Evolutionary conservation across 2,329 filamentous ascomycete genomes (phyloP), one percentile per base, ranked within the genome.

Genomic region (Sphaerostilbella broomeana): DNA sequence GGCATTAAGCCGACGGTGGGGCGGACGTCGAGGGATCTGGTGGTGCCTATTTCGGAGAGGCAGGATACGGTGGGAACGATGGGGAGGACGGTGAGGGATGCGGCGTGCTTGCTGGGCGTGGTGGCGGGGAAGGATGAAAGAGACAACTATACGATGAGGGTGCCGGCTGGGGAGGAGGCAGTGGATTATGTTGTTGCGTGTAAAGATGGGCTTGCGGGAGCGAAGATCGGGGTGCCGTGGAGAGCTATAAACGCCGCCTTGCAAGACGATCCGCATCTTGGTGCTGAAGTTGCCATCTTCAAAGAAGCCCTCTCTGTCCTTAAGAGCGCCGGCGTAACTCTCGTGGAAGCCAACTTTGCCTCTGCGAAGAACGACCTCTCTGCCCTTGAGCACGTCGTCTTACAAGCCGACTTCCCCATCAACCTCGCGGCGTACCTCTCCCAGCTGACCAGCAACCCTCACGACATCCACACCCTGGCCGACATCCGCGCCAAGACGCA

Each of bases 1-100:
- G 81, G 77, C 2, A 78, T 86, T 54, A 81, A 80, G 53, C 77
- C 80, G 1, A 81, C 78, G 0, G 75, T 83, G 2, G 81, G 80
- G 0, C 62, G 84, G 4, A 82, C 74, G 0, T 79, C 75, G 2
- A 64, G 76, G 11, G 61, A 69, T 45, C 63, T 81, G 4, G 79
- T 82, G 1, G 75, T 84, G n/a, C 79, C 80, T 1, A 75, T 84
- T 5, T 74, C 69, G 11, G 57, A 69, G 26, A 72, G 77, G 48
- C 76, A 80, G 48, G 81, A 85, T 49, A 77, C 72, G 0, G 67
- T 84, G 2, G 81, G 80, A 1, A 67, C 71, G 0, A 77, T 85
- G 56, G 75, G 72, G 0, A 69, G 73, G 28, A 81, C 72, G 0
- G 73, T 85, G 2, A 68, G 69, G 12, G 81, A 86, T 52, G 79